A percentile compares a stretch with the other conserved stretches of the same genome.
phyloP scores from a whole-genome alignment of 2,329 filamentous ascomycete genomes.

The Furcasterigmium furcatum region DNA sequence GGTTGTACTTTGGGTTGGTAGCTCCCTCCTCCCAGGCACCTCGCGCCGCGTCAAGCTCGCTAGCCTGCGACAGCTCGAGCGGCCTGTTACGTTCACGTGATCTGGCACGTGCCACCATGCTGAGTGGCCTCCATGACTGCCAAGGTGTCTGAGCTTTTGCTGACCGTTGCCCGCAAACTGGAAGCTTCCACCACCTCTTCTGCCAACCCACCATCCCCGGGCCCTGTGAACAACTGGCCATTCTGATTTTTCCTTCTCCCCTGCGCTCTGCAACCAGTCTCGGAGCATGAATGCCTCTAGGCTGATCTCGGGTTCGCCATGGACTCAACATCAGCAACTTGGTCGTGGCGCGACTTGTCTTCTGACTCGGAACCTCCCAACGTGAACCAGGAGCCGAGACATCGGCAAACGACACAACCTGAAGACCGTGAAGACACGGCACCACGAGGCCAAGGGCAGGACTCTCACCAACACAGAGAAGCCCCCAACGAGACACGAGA shows the following conservation, averaged over 20 bases:
- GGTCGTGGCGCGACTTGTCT: not conserved
- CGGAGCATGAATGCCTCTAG: not conserved
- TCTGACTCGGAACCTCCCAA: not conserved
- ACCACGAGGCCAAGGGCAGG: not conserved
- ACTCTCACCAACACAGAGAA: not conserved
- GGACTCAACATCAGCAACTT: not conserved
- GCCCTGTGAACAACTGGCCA: too few relatives aligned
- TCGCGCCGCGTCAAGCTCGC: conserved; percentile 16
- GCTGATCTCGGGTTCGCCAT: not conserved
- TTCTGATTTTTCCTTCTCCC: too few relatives aligned
- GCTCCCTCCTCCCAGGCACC: conserved; percentile 15
- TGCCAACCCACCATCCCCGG: too few relatives aligned
- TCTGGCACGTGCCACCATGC: too few relatives aligned
- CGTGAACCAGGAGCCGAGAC: not conserved
- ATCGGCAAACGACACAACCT: not conserved
- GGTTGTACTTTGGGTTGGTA: conserved; percentile 3
- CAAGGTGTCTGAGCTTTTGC: too few relatives aligned
- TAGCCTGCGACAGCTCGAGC: too few relatives aligned
- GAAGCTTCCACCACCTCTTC: too few relatives aligned
- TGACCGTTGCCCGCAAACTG: too few relatives aligned
- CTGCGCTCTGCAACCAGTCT: not conserved
- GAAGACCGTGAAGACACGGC: not conserved
- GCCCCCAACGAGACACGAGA: not conserved
- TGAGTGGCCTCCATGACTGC: too few relatives aligned
- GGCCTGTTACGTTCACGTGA: too few relatives aligned